Evolutionary conservation across 192 early-diverging fungal genomes (phyloP).

Genomic region (Coemansia guatemalensis): DNA sequence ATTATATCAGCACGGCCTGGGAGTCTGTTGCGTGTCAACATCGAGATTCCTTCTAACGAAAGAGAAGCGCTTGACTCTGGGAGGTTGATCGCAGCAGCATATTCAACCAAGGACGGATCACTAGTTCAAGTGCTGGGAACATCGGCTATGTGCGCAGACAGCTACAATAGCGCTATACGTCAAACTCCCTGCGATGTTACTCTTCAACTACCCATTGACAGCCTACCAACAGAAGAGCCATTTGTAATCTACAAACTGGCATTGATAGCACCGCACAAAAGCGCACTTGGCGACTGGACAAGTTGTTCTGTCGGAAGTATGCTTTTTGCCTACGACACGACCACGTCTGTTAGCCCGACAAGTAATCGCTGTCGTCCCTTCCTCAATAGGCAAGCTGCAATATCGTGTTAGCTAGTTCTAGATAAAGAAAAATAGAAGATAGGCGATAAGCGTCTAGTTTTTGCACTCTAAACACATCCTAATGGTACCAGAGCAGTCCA

Average conservation of each 20-base stretch:
- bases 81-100: slow-evolving; percentile 29
- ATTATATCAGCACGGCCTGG: slow-evolving; percentile 36
- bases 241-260: slow-evolving; percentile 37
- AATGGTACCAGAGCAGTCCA: slow-evolving; percentile 41
- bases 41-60: slow-evolving; percentile 12
- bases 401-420: neutral
- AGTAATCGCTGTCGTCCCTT: neutral
- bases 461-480: slow-evolving; percentile 1
- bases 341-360: neutral
- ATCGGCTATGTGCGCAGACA: neutral
- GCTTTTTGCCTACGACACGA: slow-evolving; percentile 23
- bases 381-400: neutral
- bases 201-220: slow-evolving; percentile 17
- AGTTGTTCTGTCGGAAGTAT: slow-evolving; percentile 35
- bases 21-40: slow-evolving; percentile 21
- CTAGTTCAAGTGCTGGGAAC: slow-evolving; percentile 23
- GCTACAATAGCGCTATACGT: neutral
- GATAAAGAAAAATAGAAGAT: slow-evolving; percentile 5
- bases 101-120: slow-evolving; percentile 30
- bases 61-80: slow-evolving; percentile 10
- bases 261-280: slow-evolving; percentile 34
- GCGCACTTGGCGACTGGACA: slow-evolving; percentile 16
- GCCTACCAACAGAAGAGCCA: slow-evolving; percentile 6
- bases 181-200: slow-evolving; percentile 1
- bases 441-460: neutral